These are phyloP conservation scores for Ajuga chamaepitys DNA, from an alignment of 257 asterid species.

Conservation along the genomic window DNA sequence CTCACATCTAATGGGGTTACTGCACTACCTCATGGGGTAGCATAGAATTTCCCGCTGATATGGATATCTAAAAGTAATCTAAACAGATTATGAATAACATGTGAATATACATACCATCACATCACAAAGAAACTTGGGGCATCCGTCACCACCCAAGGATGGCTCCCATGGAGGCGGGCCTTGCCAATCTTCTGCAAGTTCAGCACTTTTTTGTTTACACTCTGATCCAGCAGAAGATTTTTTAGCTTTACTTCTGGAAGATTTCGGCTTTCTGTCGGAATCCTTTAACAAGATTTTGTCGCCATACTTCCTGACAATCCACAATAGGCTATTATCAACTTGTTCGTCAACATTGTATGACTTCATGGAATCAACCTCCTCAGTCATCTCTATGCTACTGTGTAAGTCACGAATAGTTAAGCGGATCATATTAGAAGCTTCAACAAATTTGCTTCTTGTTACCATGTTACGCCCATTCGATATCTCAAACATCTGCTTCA, in stretches of 20 bases:
- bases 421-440: constrained; percentile 52
- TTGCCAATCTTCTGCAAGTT: constrained; percentile 53
- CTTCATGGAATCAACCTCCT: constrained; percentile 26
- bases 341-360: constrained; percentile 17
- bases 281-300: constrained; percentile 67
- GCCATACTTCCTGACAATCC: constrained; percentile 52
- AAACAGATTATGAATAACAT: background rate
- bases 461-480: constrained; percentile 38
- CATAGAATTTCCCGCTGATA: no score
- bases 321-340: constrained; percentile 34
- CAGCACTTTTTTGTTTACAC: constrained; percentile 27
- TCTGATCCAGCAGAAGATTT: constrained; percentile 34
- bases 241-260: constrained; percentile 52
- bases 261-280: constrained; percentile 65
- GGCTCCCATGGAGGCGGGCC: constrained; percentile 89
- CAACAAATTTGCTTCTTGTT: constrained; percentile 37
- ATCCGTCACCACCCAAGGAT: constrained; percentile 73
- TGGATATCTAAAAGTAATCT: background rate
- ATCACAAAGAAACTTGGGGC: constrained; percentile 88
- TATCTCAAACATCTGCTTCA: constrained; percentile 49
- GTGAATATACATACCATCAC: constrained; percentile 54
- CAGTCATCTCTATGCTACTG: constrained; percentile 21
- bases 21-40: no score
- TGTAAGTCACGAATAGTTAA: constrained; percentile 29
- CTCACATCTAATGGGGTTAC: no score